Conservation (phyloP, 2,329 filamentous ascomycete genomes). For the Cercospora brassicicola region DNA sequence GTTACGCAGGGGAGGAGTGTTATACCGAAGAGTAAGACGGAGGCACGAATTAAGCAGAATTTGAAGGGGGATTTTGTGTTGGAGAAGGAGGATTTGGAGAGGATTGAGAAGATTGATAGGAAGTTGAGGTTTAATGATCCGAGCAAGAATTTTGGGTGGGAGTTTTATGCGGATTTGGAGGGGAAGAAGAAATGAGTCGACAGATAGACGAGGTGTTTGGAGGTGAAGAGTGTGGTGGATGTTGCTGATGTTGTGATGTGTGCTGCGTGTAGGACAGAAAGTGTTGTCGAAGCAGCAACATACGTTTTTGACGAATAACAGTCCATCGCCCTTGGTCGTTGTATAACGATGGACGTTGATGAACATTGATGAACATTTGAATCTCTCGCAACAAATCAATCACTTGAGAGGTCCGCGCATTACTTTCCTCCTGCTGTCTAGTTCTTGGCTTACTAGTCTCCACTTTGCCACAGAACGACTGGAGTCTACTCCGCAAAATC, state of each 20-base stretch:
- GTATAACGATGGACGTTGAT: not conserved
- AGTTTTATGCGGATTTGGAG: slow-evolving; percentile 61
- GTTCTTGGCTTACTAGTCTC: not conserved
- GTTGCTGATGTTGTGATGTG: not conserved
- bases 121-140: slow-evolving; percentile 65
- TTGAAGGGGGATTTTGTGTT: slow-evolving; percentile 58
- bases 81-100: slow-evolving; percentile 57
- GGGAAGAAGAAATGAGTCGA: slow-evolving; percentile 47
- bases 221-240: no score
- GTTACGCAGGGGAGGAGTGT: slow-evolving; percentile 54
- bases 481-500: not conserved
- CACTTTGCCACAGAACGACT: not conserved
- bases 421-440: not conserved
- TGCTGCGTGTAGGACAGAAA: not conserved
- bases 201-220: no score
- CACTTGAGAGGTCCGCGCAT: not conserved
- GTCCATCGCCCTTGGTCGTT: not conserved
- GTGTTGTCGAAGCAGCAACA: not conserved
- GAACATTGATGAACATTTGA: not conserved
- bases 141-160: slow-evolving; percentile 55
- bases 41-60: slow-evolving; percentile 38
- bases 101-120: slow-evolving; percentile 58
- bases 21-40: slow-evolving; percentile 55
- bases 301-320: not conserved
- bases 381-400: not conserved